Base-by-base conservation (phyloP, 148 eudicot genomes). In the Chenopodium suecicum region DNA sequence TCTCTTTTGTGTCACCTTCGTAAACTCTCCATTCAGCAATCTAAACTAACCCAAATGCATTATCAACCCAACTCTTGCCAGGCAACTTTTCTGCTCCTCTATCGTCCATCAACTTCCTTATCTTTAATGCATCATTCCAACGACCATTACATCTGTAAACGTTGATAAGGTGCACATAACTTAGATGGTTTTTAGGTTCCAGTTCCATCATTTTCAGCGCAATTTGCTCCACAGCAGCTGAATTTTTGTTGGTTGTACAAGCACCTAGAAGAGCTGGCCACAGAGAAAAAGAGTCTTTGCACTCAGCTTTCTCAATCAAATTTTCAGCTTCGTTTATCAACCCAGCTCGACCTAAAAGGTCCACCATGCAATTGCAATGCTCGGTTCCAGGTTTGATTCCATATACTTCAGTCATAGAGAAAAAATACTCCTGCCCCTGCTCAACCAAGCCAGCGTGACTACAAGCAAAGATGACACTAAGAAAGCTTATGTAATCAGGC, bases 401-500 rank as follows among this genome's bases (percentile, higher is more conserved):
- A 71, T 86, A 90, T 29, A 84, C 80, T n/a, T 80, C 73, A 29
- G 58, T 75, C 97, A 94, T 94, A 13, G 85, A 86, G 46, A 44
- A 73, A 68, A 94, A 94, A 73, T 85, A 84, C 37, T 83, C 41
- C 20, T 87, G 89, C 31, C 98, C 98, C 83, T 90, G 81, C 58
- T 92, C 88, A 79, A 93, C 89, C 80, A 93, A 85, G 74, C 97
- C 98, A n/a, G 90, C 84, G 82, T 94, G 98, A 82, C 97, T 92
- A 84, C 97, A 94, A 74, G 97, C 98, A 80, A 90, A 94, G 65
- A 94, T 92, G 71, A 91, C 92, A 3, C 92, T 92, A n/a, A 93
- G 79, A 78, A 90, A 94, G 66, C 87, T 92, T 62, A 93, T 92
- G 81, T 83, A 83, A 79, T 94, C 94, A 0, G 98, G 98, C 70